These are phyloP conservation scores for Annona squamosa DNA, from an alignment of 164 flowering plant genomes.

Conservation along the genomic window DNA sequence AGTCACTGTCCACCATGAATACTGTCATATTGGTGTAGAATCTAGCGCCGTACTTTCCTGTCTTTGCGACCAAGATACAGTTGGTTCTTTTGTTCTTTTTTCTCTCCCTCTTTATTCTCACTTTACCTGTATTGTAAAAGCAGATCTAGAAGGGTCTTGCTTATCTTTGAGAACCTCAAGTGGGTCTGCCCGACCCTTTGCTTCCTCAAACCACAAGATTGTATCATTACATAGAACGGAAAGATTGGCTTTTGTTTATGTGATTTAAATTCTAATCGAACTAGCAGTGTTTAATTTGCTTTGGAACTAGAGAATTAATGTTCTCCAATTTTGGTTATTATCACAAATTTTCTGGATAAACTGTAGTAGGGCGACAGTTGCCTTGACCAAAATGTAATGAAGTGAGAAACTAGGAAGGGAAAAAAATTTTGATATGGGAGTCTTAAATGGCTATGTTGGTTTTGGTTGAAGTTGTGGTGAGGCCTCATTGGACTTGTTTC, in stretches of 20 bases:
- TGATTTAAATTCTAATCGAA: background rate
- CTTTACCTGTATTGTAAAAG: slow-evolving; percentile 22
- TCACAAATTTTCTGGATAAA: too few relatives aligned
- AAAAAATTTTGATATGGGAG: too few relatives aligned
- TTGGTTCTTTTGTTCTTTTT: slow-evolving; percentile 1
- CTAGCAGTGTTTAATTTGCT: too few relatives aligned
- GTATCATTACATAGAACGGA: slow-evolving; percentile 21
- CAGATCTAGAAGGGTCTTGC: slow-evolving; percentile 20
- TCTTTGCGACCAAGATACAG: background rate
- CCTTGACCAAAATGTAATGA: too few relatives aligned
- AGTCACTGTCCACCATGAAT: background rate
- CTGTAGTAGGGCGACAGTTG: too few relatives aligned
- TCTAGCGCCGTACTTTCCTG: background rate
- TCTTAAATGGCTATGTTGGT: too few relatives aligned
- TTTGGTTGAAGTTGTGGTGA: too few relatives aligned
- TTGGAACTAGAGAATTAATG: too few relatives aligned
- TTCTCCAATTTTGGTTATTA: too few relatives aligned
- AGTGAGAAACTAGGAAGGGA: too few relatives aligned
- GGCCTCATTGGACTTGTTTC: too few relatives aligned
- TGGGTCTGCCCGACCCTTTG: slow-evolving; percentile 22
- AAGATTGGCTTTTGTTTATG: background rate
- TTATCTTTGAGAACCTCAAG: slow-evolving; percentile 14
- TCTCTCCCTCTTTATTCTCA: slow-evolving; percentile 3
- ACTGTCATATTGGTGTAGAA: background rate
- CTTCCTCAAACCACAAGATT: slow-evolving; percentile 13